phyloP scores from a whole-genome alignment of 352 stramenopile genomes.

The Hyaloperonospora arabidopsidis region DNA sequence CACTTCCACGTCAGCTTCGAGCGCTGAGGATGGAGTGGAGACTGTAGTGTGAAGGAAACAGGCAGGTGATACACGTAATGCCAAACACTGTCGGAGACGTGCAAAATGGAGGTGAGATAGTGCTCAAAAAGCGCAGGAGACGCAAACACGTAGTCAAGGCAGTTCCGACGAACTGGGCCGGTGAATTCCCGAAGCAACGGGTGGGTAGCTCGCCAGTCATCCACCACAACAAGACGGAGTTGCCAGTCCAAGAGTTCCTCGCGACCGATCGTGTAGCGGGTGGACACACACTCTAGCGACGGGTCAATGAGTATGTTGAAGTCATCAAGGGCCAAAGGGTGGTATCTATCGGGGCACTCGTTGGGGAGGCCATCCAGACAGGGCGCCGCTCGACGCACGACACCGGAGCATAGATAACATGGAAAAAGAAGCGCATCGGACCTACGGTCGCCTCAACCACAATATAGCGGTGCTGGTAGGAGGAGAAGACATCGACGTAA shows the following conservation, averaged over 20 bases:
- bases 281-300: background rate
- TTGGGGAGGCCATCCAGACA: background rate
- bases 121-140: background rate
- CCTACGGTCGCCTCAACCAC: no score
- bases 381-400: background rate
- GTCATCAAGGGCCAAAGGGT: background rate
- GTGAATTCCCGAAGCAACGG: background rate
- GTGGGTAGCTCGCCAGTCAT: background rate
- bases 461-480: no score
- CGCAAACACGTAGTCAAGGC: background rate
- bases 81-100: background rate
- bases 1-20: background rate
- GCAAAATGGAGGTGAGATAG: background rate
- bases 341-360: background rate
- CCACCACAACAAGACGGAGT: background rate
- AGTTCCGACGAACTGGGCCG: background rate
- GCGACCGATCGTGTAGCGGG: background rate
- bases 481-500: no score
- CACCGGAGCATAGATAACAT: background rate
- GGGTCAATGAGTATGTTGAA: background rate
- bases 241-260: background rate
- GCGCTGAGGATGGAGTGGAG: background rate
- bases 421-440: background rate
- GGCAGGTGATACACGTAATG: background rate
- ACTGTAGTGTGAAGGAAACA: background rate